Base-by-base conservation (phyloP, 129 eudicot species). In the Chrysanthemum makinoi region DNA sequence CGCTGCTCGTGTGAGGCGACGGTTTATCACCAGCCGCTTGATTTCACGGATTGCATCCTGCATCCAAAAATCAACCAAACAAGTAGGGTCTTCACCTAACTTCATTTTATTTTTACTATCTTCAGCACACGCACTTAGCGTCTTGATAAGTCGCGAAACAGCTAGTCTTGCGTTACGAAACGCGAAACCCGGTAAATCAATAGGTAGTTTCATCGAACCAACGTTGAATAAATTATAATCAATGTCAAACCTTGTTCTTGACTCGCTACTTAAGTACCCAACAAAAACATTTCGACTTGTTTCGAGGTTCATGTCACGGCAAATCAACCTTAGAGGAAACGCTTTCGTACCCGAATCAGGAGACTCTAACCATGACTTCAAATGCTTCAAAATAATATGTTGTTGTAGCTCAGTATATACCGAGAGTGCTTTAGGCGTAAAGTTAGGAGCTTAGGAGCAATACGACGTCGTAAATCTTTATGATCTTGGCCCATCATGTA, bases 51-150 rank as follows among this genome's bases (percentile, higher is more conserved):
- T 12, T 0, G 77, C 62, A 4, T 89, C 98, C 62, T 84, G 95
- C 89, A 89, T 88, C 96, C 96, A 92, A 72, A 84, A 92, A 66
- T 92, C 98, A 6, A 86, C 82, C 17, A 92, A 52, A 54, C 96
- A 92, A 0, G 81, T 71, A 0, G 96, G 87, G 1, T 92, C 91
- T 0, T 66, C 72, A 0, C 88, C 94, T 11, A 19, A 16, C 5
- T 44, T 72, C 95, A 92, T 89, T 15, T 66, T 83, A 17, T 51
- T 22, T 60, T 83, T 81, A 62, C 98, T 92, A 10, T 82, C 83
- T 49, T 75, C 85, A 0, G 88, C 96, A 26, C 98, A 92, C 13
- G 17, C 78, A 3, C 79, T 63, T 0, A 92, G 91, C 6, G 86
- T 86, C 4, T 80, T 74, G 3, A 85, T 78, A 4, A 92, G 82